Evolutionary conservation across 495 filamentous ascomycete species (phyloP).

Genomic region (Penicillium herquei): DNA sequence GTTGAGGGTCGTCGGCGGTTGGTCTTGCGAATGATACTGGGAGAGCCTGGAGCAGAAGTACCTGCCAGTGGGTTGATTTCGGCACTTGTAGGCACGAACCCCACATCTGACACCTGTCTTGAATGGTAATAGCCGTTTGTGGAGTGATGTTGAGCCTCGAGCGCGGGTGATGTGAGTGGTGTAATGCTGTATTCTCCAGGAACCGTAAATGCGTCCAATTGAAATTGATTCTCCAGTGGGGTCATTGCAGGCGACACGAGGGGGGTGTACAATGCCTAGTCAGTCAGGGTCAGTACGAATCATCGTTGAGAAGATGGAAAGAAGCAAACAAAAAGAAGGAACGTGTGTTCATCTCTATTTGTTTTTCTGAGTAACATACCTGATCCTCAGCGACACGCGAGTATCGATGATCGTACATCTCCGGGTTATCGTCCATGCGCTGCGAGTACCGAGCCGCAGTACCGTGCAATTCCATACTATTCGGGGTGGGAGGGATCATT

Average conservation of each 20-base stretch:
- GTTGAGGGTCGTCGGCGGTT: constrained; percentile 40
- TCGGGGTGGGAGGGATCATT: constrained; percentile 88
- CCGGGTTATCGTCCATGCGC: constrained; percentile 58
- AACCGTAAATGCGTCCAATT: constrained; percentile 75
- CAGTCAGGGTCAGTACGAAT: neutral
- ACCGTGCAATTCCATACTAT: constrained; percentile 85
- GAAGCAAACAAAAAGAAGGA: too few species aligned
- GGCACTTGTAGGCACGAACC: constrained; percentile 45
- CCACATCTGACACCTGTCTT: constrained; percentile 39
- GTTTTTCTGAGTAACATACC: constrained; percentile 41
- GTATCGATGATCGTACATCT: constrained; percentile 66
- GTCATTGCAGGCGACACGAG: constrained; percentile 94
- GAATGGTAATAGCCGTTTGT: constrained; percentile 31
- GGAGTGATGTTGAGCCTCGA: constrained; percentile 68
- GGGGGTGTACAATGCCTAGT: constrained; percentile 82
- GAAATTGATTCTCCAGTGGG: constrained; percentile 81
- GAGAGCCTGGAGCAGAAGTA: constrained; percentile 32
- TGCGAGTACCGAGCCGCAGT: constrained; percentile 61
- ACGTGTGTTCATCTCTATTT: too few species aligned
- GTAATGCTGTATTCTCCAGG: constrained; percentile 85
- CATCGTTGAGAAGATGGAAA: too few species aligned
- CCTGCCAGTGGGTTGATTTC: constrained; percentile 44
- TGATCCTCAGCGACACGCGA: constrained; percentile 70
- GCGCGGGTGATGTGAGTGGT: constrained; percentile 86
- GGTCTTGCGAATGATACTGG: constrained; percentile 30